These are phyloP conservation scores for Diutina ranongensis DNA, from an alignment of 1,139 yeast species.

Conservation along the genomic window DNA sequence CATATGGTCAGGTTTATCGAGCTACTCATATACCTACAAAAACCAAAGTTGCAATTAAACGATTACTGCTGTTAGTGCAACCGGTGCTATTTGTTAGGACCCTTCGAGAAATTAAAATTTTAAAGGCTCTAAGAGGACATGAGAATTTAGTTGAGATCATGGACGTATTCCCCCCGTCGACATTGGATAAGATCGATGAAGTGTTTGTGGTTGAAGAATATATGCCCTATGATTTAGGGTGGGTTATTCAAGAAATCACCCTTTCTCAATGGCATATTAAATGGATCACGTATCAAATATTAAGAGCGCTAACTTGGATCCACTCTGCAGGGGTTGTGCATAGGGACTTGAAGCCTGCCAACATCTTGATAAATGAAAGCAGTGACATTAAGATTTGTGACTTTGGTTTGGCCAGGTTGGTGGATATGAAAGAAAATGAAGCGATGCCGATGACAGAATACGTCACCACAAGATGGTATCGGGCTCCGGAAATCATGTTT, in stretches of 20 bases:
- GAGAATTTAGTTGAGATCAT: constrained; percentile 29
- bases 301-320: constrained; percentile 51
- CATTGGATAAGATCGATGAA: constrained; percentile 38
- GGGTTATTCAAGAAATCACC: constrained; percentile 40
- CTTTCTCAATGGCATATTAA: constrained; percentile 58
- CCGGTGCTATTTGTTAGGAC: constrained; percentile 28
- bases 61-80: constrained; percentile 28
- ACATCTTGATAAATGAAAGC: constrained; percentile 22
- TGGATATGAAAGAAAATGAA: constrained; percentile 18
- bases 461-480: constrained; percentile 72
- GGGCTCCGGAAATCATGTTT: constrained; percentile 73
- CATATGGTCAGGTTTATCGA: constrained; percentile 33
- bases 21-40: constrained; percentile 30
- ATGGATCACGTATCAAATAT: constrained; percentile 53
- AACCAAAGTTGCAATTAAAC: constrained; percentile 31
- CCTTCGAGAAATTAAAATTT: constrained; percentile 28
- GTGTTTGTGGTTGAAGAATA: constrained; percentile 62
- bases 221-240: constrained; percentile 59
- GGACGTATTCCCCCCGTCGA: constrained; percentile 27
- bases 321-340: constrained; percentile 44
- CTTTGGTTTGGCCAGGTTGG: constrained; percentile 35
- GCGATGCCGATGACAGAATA: constrained; percentile 50
- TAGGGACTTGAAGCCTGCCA: constrained; percentile 29
- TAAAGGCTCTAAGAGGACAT: constrained; percentile 25
- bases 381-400: constrained; percentile 40